These are phyloP conservation scores for Dentipellis fragilis DNA, from an alignment of 768 basidiomycete genomes.

Conservation along the genomic window DNA sequence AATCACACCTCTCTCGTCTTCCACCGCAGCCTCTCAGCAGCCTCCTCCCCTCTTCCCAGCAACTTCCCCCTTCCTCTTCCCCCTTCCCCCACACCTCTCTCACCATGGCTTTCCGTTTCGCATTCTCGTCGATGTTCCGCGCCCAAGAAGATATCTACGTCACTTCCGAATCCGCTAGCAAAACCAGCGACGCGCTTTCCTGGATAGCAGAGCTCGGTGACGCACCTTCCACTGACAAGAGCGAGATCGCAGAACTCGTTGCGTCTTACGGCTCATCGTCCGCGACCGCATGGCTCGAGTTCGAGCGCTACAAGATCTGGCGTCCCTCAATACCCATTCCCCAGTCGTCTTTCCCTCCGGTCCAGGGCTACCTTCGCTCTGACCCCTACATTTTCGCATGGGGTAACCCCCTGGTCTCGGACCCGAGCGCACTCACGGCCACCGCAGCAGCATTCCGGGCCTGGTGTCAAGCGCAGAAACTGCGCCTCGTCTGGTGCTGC, in stretches of 20 bases:
- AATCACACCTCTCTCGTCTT: no score
- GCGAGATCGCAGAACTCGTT: conserved; percentile 28
- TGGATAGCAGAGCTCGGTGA: no score
- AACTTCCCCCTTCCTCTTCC: no score
- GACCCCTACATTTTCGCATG: conserved; percentile 24
- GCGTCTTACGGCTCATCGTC: conserved; percentile 58
- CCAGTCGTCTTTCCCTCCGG: conserved; percentile 40
- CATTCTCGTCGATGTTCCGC: no score
- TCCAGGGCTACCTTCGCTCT: conserved; percentile 54
- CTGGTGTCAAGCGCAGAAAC: conserved; percentile 29
- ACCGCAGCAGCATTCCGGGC: conserved; percentile 33
- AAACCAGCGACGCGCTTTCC: no score
- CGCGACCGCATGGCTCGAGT: conserved; percentile 62
- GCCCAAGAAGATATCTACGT: no score
- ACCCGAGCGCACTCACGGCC: conserved; percentile 26
- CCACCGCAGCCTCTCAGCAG: no score
- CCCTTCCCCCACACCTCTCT: no score
- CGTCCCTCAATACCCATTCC: conserved; percentile 55
- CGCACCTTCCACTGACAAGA: neutral
- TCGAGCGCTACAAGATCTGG: conserved; percentile 35
- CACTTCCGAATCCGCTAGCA: no score
- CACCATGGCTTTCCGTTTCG: no score
- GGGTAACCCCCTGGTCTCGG: conserved; percentile 14
- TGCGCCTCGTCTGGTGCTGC: conserved; percentile 53
- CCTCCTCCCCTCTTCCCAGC: no score